Base-by-base conservation (phyloP, 768 basidiomycete species). In the Mycena floridula region DNA sequence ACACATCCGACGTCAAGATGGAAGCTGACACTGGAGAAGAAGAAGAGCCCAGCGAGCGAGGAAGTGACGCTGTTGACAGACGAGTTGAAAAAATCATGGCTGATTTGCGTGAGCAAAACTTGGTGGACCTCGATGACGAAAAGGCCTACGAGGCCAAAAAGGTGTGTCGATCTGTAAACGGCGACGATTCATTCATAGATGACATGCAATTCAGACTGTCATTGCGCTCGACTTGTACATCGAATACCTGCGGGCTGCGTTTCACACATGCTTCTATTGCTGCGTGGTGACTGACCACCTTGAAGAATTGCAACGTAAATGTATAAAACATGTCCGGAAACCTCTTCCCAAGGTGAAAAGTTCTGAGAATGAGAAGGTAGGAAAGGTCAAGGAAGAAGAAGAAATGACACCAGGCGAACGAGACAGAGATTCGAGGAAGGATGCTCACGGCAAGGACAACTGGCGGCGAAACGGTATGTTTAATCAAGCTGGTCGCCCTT, bases 261-360 rank as follows among this genome's bases (percentile, higher is more conserved):
- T 86, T 67, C 77, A 91, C 77, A 83, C 89, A 59, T 96, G 96
- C 79, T 99, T 95, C 69, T 99, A 99, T 69, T 99, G 96, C 74
- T 84, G 86, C 56, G 82, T 90, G 60, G 79, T 89, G 54, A 86
- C 84, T 62, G 86, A 95, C 68, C 92, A 92, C 70, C 67, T 87
- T 63, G 96, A 99, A 69, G 92, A 96, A 72, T 76, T 99, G 57
- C 85, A 92, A 65, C 81, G 91, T 61, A 91, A 92, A 69, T 97
- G 95, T 74, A 71, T 96, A 55, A 82, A 82, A 69, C 96, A 99
- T 69, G 73, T 87, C 51, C 79, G 95, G 66, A 85, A 82, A 62
- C 79, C 87, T 30, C 58, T 84, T 56, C 75, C 77, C 47, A 81
- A 82, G 64, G 58, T 75, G 47, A 79, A 76, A 59, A 72, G 74